phyloP scores from a whole-genome alignment of 1,284 basidiomycete genomes.

The Wolfiporia cocos region DNA sequence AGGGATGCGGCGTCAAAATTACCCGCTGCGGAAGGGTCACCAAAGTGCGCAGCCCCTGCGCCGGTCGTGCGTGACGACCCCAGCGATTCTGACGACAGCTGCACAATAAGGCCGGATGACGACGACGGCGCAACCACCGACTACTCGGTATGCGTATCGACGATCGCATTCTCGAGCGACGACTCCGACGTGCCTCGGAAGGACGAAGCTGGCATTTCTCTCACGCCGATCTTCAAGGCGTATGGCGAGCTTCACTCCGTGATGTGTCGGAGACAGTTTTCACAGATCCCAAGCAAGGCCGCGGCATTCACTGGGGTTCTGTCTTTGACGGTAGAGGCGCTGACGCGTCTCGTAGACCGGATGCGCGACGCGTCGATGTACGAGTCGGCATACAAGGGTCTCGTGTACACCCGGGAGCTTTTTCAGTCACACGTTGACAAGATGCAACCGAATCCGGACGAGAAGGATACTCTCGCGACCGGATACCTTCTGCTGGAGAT shows the following conservation, averaged over 20 bases:
- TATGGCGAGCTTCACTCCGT: slow-evolving; percentile 1
- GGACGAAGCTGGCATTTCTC: background rate
- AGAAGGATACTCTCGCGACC: background rate
- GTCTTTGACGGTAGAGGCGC: background rate
- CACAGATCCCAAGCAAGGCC: background rate
- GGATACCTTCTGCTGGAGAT: slow-evolving; percentile 7
- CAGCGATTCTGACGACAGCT: background rate
- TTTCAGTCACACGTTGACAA: slow-evolving; percentile 4
- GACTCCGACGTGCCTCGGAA: background rate
- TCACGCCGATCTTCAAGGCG: background rate
- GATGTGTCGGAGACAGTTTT: background rate
- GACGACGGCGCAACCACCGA: background rate
- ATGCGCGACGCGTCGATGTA: slow-evolving; percentile 1
- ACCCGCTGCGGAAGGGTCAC: too few relatives aligned
- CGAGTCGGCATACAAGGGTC: background rate
- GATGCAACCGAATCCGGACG: background rate
- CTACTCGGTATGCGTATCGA: too few relatives aligned
- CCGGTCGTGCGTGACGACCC: too few relatives aligned
- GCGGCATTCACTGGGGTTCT: background rate
- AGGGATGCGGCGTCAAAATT: too few relatives aligned
- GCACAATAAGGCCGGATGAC: too few relatives aligned
- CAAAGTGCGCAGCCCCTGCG: too few relatives aligned
- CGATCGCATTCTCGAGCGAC: too few relatives aligned
- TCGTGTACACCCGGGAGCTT: background rate
- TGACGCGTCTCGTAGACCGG: background rate